A percentile compares a stretch with the other conserved stretches of the same genome.
Conservation (phyloP, 495 filamentous ascomycete species). For the Melanomma pulvis-pyrius region DNA sequence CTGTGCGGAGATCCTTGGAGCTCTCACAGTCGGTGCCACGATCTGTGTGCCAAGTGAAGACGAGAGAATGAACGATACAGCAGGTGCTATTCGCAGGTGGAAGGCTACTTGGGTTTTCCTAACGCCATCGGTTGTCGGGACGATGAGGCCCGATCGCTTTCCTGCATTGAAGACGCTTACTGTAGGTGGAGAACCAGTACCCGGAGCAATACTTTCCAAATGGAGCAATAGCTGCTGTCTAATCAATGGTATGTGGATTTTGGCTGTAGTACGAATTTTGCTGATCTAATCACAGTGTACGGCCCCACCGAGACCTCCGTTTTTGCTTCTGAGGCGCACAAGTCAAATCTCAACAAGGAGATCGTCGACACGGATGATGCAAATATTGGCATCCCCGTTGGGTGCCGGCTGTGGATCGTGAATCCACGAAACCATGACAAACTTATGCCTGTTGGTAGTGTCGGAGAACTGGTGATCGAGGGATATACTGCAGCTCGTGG, state of each 20-base stretch:
- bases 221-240: conserved; percentile 11
- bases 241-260: conserved; percentile 9
- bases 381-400: conserved; percentile 24
- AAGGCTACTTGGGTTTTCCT: conserved; percentile 39
- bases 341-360: conserved; percentile 9
- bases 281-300: conserved; percentile 12
- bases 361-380: conserved; percentile 9
- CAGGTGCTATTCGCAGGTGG: conserved; percentile 32
- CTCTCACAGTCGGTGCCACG: conserved; percentile 43
- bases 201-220: conserved; percentile 11
- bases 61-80: conserved; percentile 40
- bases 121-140: conserved; percentile 28
- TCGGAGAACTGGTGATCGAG: conserved; percentile 52
- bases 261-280: not conserved
- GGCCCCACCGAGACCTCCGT: conserved; percentile 29
- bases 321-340: conserved; percentile 5
- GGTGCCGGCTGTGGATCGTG: conserved; percentile 45
- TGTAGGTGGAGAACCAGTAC: conserved; percentile 25
- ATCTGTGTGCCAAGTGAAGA: conserved; percentile 48
- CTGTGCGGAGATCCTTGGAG: conserved; percentile 28
- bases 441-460: conserved; percentile 49
- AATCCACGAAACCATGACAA: conserved; percentile 45
- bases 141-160: conserved; percentile 27
- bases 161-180: conserved; percentile 28
- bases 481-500: conserved; percentile 38